phyloP scores from a whole-genome alignment of 495 filamentous ascomycete species.

The Daldinia vernicosa region DNA sequence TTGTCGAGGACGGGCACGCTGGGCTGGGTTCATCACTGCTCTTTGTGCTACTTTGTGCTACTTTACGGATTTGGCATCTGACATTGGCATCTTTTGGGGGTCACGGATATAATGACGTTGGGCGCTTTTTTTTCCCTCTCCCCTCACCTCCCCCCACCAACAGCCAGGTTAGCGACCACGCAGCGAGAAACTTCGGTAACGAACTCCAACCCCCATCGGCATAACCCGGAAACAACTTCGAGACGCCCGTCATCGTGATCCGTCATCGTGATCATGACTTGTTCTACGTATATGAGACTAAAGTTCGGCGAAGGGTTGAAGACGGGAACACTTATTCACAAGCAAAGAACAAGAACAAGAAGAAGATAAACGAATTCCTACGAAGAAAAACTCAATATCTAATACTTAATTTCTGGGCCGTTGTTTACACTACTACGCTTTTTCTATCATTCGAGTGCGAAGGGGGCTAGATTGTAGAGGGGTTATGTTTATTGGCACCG shows the following conservation, averaged over 20 bases:
- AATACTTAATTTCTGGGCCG: neutral
- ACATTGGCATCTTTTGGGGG: slow-evolving; percentile 15
- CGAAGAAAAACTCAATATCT: neutral
- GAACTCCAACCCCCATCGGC: slow-evolving; percentile 11
- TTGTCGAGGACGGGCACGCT: neutral
- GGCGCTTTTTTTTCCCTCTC: neutral
- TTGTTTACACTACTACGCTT: slow-evolving; percentile 1
- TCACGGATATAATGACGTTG: slow-evolving; percentile 31
- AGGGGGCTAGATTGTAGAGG: neutral
- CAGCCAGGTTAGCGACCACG: neutral
- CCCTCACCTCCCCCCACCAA: neutral
- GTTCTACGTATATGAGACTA: neutral
- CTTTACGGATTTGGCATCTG: slow-evolving; percentile 25
- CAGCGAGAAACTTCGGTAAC: slow-evolving; percentile 7
- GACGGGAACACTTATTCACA: neutral
- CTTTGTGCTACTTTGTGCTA: slow-evolving; percentile 26
- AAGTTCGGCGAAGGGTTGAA: neutral
- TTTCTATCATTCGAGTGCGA: neutral
- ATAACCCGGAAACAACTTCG: slow-evolving; percentile 12
- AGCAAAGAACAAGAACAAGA: neutral
- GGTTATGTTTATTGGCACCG: neutral
- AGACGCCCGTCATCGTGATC: neutral
- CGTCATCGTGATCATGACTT: neutral
- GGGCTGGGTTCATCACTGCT: neutral
- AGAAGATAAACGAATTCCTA: neutral